A percentile compares a stretch with the other conserved stretches of the same genome.
Conservation (phyloP, 371 early-diverging fungal genomes). For the Mucor racemosus region DNA sequence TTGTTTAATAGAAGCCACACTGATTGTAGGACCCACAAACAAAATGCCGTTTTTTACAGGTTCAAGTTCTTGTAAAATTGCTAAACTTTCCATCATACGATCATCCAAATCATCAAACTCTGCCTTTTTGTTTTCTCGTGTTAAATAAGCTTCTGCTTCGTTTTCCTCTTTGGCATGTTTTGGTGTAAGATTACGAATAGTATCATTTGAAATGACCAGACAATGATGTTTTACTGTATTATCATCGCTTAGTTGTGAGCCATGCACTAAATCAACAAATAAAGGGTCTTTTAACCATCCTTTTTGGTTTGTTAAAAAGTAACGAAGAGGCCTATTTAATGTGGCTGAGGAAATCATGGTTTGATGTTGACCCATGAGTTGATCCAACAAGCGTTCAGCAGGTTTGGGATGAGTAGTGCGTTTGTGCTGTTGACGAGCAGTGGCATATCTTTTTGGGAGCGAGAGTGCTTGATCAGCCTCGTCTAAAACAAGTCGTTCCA, state of each 20-base stretch:
- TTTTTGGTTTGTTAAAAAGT: conserved; percentile 52
- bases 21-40: conserved; percentile 54
- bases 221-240: conserved; percentile 58
- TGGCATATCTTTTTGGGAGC: conserved; percentile 64
- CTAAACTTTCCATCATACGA: conserved; percentile 65
- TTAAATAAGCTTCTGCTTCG: neutral
- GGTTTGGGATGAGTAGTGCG: conserved; percentile 70
- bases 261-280: conserved; percentile 65
- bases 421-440: conserved; percentile 49
- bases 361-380: conserved; percentile 45
- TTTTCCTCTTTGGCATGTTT: neutral
- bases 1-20: conserved; percentile 30
- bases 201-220: conserved; percentile 54
- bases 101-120: conserved; percentile 64
- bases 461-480: conserved; percentile 79
- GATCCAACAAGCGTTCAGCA: conserved; percentile 58
- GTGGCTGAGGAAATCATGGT: conserved; percentile 76
- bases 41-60: conserved; percentile 60
- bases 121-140: conserved; percentile 17
- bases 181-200: conserved; percentile 55
- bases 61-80: conserved; percentile 55
- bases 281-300: conserved; percentile 64
- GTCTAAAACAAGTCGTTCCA: conserved; percentile 72
- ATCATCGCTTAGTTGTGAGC: conserved; percentile 27
- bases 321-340: conserved; percentile 67